These are phyloP conservation scores for Aureobasidium sp. DNA, from an alignment of 2,329 filamentous ascomycete genomes.

Conservation along the genomic window DNA sequence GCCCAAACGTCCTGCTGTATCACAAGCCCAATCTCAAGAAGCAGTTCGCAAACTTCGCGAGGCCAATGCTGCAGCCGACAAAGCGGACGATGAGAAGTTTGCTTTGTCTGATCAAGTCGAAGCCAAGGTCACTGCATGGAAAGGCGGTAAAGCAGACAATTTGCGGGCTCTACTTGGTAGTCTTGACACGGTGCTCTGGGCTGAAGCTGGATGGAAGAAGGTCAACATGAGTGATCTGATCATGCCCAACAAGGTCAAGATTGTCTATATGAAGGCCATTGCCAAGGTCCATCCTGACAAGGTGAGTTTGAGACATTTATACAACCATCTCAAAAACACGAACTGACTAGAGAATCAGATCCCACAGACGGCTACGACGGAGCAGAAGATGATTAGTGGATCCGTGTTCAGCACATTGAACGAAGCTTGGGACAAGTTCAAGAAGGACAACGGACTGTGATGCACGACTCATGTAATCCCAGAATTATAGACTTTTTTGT, in stretches of 20 bases:
- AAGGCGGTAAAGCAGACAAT: slow-evolving; percentile 87
- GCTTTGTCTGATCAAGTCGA: slow-evolving; percentile 81
- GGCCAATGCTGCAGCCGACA: slow-evolving; percentile 78
- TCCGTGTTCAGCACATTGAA: slow-evolving; percentile 59
- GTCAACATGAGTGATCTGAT: slow-evolving; percentile 90
- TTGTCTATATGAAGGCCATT: slow-evolving; percentile 98
- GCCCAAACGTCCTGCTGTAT: slow-evolving; percentile 23
- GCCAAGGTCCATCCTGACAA: slow-evolving; percentile 98
- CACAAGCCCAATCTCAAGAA: slow-evolving; percentile 45
- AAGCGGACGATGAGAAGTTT: slow-evolving; percentile 87
- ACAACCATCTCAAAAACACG: background rate
- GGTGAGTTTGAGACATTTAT: slow-evolving; percentile 52
- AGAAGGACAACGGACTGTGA: slow-evolving; percentile 46
- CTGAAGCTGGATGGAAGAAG: slow-evolving; percentile 91
- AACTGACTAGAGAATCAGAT: slow-evolving; percentile 40
- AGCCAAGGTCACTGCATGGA: slow-evolving; percentile 70
- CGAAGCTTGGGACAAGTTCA: slow-evolving; percentile 64
- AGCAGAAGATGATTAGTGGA: slow-evolving; percentile 60
- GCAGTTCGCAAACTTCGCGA: slow-evolving; percentile 76
- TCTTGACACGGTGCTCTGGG: slow-evolving; percentile 84
- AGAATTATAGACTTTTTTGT: background rate
- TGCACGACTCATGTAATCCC: background rate
- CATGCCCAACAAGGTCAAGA: slow-evolving; percentile 90
- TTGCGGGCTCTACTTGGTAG: slow-evolving; percentile 79
- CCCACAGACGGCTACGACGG: slow-evolving; percentile 56